These are phyloP conservation scores for Acanthamoeba lenticulata DNA, from an alignment of 208 protist genomes.

Conservation along the genomic window DNA sequence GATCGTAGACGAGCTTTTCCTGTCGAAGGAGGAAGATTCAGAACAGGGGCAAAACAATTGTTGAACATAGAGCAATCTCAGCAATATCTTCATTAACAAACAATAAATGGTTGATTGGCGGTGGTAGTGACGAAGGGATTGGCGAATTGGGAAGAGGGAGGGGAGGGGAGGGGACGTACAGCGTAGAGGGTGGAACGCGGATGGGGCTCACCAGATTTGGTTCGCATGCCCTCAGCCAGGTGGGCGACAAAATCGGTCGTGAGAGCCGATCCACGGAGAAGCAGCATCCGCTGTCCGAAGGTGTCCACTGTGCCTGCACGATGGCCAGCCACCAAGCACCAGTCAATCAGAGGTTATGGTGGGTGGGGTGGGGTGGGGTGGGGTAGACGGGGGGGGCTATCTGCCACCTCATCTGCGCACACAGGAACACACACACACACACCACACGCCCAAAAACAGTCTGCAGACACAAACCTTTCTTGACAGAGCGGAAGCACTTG, in stretches of 20 bases:
- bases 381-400: too few species aligned
- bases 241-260: neutral
- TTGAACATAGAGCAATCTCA: neutral
- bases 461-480: neutral
- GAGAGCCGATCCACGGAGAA: neutral
- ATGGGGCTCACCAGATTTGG: neutral
- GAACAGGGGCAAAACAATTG: neutral
- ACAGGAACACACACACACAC: too few species aligned
- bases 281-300: neutral
- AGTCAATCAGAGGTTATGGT: too few species aligned
- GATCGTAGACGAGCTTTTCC: neutral
- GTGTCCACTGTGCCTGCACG: neutral
- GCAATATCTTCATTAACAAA: too few species aligned
- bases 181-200: too few species aligned
- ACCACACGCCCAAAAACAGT: neutral
- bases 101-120: neutral
- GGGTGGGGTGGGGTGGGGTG: too few species aligned
- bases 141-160: too few species aligned
- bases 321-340: neutral
- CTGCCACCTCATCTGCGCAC: too few species aligned
- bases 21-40: neutral
- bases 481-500: slow-evolving; percentile 1
- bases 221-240: neutral
- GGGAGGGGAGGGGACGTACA: too few species aligned
- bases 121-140: too few species aligned